Percentiles rank a stretch among this genome's conserved stretches.
Conservation (phyloP, 75 land plant species). For the Adiantum capillusveneris region DNA sequence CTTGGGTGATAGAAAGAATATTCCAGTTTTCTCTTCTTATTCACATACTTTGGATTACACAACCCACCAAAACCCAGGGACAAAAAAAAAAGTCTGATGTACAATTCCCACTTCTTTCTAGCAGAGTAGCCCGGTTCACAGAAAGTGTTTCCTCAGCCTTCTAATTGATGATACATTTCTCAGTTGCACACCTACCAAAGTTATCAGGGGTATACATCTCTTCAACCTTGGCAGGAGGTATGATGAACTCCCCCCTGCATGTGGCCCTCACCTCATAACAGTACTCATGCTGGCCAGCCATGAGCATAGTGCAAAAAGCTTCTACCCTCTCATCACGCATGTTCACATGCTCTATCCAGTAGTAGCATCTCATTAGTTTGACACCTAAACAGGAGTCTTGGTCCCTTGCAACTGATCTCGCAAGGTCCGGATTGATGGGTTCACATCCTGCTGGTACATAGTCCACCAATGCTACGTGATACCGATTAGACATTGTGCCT, state of each 20-base stretch:
- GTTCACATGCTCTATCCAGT: not conserved
- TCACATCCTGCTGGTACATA: constrained; percentile 1
- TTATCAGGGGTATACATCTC: constrained; percentile 3
- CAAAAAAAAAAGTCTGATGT: no score
- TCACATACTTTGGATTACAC: no score
- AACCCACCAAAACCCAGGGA: no score
- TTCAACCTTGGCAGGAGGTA: not conserved
- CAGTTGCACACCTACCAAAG: not conserved
- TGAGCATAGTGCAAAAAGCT: not conserved
- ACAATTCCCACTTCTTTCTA: no score
- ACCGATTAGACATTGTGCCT: not conserved
- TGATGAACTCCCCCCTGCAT: not conserved
- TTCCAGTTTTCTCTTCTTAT: no score
- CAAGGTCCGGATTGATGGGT: not conserved
- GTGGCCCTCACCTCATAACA: constrained; percentile 2
- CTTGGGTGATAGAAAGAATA: no score
- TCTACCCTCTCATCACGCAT: constrained; percentile 2
- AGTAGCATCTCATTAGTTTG: not conserved
- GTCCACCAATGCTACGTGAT: constrained; percentile 2
- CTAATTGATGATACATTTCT: no score
- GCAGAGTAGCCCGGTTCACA: no score
- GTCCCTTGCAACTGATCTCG: not conserved
- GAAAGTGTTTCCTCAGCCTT: no score
- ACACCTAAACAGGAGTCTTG: not conserved
- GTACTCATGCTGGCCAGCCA: not conserved